Base-by-base conservation (phyloP, 768 basidiomycete species). In the Mycena chlorophos region DNA sequence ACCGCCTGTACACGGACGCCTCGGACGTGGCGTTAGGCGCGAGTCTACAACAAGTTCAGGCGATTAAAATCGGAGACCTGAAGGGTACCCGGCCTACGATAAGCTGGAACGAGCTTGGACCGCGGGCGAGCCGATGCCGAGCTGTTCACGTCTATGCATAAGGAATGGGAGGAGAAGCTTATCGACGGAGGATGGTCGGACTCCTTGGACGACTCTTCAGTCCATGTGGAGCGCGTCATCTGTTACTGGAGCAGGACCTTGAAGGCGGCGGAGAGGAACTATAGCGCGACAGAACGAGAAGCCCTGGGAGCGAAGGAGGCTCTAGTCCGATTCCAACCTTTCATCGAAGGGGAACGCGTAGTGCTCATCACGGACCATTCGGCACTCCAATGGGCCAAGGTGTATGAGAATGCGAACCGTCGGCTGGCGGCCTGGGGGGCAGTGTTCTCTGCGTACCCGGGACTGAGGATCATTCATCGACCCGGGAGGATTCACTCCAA, bases 401-500 rank as follows among this genome's bases (percentile, higher is more conserved):
- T 45, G 3, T 61, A 48, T 34, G 43, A 61, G 45, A 61, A 61
- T 30, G 23, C 48, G 13, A 61, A 61, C 30, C 56, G 52, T 13
- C 37, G 68, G 13, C 47, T 71, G 13, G 47, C 55, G 2, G 50
- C 64, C 0, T 71, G 64, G 69, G 66, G 68, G 49, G 45, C 64
- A 17, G 57, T 69, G 20, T 68, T 66, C 48, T 40, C 59, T 1
- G 66, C 70, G 12, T 71, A 63, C 13, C 70, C 63, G 1, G 39
- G 48, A 8, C 39, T 70, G 22, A 48, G 61, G 26, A 69, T 71
- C 10, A 49, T 68, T 8, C 70, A 70, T 39, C 38, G 68, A 8
- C 52, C 70, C 4, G 69, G 70, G 2, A n/a, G 62, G 25, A 55
- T 66, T 5, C 70, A 70, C 40, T 70, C 66, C 3, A 69, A 69